Evolutionary conservation across 1,284 basidiomycete genomes (phyloP).

Genomic region (Paramarasmius palmivorus): DNA sequence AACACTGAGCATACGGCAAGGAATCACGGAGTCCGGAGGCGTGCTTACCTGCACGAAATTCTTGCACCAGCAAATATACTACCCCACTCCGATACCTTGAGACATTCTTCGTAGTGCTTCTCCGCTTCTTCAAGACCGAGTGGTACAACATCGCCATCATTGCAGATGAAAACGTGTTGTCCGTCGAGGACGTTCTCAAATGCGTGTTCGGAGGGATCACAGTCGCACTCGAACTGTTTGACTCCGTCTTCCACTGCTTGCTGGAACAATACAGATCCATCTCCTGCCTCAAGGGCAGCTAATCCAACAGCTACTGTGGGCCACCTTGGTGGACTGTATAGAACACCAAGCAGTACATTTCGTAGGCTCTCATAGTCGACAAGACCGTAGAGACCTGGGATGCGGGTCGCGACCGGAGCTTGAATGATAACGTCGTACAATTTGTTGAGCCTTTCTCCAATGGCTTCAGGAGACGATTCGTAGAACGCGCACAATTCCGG

Average conservation of each 20-base stretch:
- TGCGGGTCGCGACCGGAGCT: constrained; percentile 16
- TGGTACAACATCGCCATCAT: constrained; percentile 16
- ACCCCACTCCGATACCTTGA: constrained; percentile 13
- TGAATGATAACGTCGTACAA: constrained; percentile 14
- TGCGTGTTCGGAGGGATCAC: constrained; percentile 3
- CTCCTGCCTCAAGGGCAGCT: constrained; percentile 14
- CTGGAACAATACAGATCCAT: constrained; percentile 15
- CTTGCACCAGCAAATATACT: constrained; percentile 12
- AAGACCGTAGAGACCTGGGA: constrained; percentile 11
- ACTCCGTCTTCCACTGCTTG: too few species aligned
- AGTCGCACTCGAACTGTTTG: constrained; percentile 8
- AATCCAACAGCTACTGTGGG: constrained; percentile 16
- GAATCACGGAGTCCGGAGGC: too few species aligned
- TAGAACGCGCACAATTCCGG: constrained; percentile 27
- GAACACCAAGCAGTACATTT: constrained; percentile 4
- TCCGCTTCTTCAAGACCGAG: constrained; percentile 6
- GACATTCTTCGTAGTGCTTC: constrained; percentile 11
- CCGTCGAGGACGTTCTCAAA: constrained; percentile 12
- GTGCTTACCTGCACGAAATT: constrained; percentile 16
- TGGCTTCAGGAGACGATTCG: constrained; percentile 21
- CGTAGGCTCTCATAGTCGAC: constrained; percentile 18
- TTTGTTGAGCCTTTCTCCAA: constrained; percentile 22
- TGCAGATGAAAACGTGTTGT: constrained; percentile 14
- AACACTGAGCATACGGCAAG: too few species aligned
- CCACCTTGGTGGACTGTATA: constrained; percentile 18